These are phyloP conservation scores for Fusarium incarnatum DNA, from an alignment of 2,329 filamentous ascomycete species.

Conservation along the genomic window DNA sequence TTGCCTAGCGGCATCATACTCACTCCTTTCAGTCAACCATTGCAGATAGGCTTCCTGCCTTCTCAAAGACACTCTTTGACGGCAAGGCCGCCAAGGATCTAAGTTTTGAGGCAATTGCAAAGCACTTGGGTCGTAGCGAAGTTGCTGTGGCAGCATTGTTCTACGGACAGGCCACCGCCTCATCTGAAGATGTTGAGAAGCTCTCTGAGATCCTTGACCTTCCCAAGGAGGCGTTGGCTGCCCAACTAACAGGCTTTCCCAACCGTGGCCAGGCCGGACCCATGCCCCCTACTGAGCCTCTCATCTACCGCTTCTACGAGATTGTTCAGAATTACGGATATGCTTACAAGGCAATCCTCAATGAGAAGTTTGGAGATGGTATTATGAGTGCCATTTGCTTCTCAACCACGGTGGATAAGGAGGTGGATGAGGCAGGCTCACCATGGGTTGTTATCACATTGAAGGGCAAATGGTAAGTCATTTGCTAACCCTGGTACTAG, in stretches of 20 bases:
- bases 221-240: constrained; percentile 65
- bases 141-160: constrained; percentile 89
- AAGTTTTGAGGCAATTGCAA: constrained; percentile 82
- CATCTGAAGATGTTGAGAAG: constrained; percentile 72
- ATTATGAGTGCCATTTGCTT: constrained; percentile 98
- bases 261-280: constrained; percentile 76
- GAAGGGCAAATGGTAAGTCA: constrained; percentile 81
- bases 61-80: constrained; percentile 74
- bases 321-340: constrained; percentile 98
- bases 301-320: constrained; percentile 90
- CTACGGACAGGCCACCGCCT: constrained; percentile 86
- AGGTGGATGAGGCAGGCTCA: constrained; percentile 83
- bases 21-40: constrained; percentile 68
- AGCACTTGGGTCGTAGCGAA: constrained; percentile 80
- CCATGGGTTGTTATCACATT: constrained; percentile 88
- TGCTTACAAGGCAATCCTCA: constrained; percentile 93
- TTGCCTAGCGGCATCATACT: constrained; percentile 8
- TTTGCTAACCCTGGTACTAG: neutral
- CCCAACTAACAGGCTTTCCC: constrained; percentile 78
- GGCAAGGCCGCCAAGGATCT: constrained; percentile 82
- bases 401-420: constrained; percentile 91
- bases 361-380: constrained; percentile 93
- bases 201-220: constrained; percentile 75
- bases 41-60: constrained; percentile 74
- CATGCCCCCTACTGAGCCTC: constrained; percentile 54